Evolutionary conservation across 106 monocot genomes (phyloP).

Genomic region (Ottelia alismoides): DNA sequence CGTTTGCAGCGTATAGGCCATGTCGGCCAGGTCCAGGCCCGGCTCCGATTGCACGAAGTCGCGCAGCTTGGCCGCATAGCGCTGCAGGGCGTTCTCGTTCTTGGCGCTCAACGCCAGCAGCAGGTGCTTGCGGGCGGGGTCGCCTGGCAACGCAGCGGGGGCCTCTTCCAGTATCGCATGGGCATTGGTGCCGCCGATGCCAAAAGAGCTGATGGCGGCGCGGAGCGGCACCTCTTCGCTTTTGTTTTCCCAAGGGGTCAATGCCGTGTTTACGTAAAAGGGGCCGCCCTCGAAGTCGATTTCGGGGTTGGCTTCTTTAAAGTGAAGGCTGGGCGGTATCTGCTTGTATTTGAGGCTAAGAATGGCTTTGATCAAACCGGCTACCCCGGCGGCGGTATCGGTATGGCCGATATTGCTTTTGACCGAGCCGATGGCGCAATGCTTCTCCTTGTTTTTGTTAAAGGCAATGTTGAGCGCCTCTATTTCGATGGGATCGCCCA

Average conservation of each 20-base stretch:
- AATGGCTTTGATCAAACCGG: neutral
- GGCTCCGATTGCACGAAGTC: neutral
- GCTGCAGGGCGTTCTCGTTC: neutral
- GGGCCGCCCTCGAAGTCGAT: neutral
- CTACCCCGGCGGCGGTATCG: neutral
- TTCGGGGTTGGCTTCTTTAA: neutral
- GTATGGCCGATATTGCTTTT: neutral
- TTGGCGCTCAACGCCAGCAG: neutral
- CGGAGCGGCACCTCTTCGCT: too few species aligned
- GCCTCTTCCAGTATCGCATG: neutral
- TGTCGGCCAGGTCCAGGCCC: too few species aligned
- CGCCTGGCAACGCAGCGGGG: too few species aligned
- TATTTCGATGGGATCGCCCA: neutral
- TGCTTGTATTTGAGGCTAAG: neutral
- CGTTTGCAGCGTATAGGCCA: too few species aligned
- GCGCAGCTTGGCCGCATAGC: neutral
- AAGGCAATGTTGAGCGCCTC: neutral
- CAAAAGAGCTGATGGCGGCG: neutral
- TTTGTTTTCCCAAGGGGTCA: neutral
- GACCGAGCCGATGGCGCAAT: neutral
- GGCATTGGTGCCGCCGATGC: neutral
- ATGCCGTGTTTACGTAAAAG: neutral
- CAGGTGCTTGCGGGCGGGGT: too few species aligned
- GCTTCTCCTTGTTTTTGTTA: too few species aligned
- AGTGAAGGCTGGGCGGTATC: neutral